Evolutionary conservation across 768 basidiomycete genomes (phyloP).

Genomic region (Tylopilus balloui): DNA sequence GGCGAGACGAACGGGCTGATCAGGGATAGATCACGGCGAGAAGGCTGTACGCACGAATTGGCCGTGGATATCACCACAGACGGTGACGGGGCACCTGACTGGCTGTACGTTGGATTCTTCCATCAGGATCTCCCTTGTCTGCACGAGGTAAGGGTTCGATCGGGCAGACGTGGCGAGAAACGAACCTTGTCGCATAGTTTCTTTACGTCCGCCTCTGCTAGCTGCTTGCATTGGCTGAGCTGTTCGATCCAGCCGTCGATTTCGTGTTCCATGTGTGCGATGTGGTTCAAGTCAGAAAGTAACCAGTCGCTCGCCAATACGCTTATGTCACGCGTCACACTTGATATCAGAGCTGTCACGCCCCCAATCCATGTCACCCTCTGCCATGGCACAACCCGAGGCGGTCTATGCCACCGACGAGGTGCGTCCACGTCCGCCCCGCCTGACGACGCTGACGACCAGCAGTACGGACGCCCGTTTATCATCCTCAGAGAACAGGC

Average conservation of each 20-base stretch:
- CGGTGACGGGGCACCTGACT: conserved; percentile 96
- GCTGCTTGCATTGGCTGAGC: conserved; percentile 94
- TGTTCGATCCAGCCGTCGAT: conserved; percentile 97
- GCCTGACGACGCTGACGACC: conserved; percentile 4
- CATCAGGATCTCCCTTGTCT: conserved; percentile 98
- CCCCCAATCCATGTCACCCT: conserved; percentile 25
- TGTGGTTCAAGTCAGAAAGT: conserved; percentile 15
- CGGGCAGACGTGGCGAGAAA: not conserved
- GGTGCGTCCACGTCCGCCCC: conserved; percentile 36
- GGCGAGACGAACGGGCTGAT: conserved; percentile 16
- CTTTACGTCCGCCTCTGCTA: conserved; percentile 94
- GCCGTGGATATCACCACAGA: conserved; percentile 99
- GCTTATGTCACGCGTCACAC: conserved; percentile 28
- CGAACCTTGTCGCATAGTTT: conserved; percentile 95
- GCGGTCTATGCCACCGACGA: conserved; percentile 87
- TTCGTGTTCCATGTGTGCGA: conserved; percentile 54
- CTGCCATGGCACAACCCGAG: conserved; percentile 41
- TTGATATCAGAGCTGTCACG: conserved; percentile 25
- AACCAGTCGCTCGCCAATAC: conserved; percentile 7
- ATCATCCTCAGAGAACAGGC: conserved; percentile 94
- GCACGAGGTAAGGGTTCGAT: conserved; percentile 21
- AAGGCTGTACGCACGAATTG: conserved; percentile 82
- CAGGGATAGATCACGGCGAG: conserved; percentile 21
- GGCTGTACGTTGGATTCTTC: conserved; percentile 99
- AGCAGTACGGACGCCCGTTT: conserved; percentile 91